Evolutionary conservation across 345 rosid species (phyloP).

Genomic region (Sapria himalayana): DNA sequence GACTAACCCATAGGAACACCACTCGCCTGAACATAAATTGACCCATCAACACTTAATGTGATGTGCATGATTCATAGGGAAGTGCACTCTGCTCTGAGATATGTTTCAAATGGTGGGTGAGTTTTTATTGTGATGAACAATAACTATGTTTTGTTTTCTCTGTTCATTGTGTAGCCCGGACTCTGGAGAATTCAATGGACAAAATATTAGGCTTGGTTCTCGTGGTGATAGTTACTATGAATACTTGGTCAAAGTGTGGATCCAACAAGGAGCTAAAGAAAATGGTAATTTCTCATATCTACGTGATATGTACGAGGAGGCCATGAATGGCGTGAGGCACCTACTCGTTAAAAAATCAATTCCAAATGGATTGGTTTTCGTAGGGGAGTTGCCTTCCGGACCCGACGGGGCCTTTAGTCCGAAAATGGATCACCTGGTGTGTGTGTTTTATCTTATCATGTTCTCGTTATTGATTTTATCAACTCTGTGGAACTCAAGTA

Average conservation of each 20-base stretch:
- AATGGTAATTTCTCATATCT: conserved; percentile 39
- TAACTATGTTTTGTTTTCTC: background rate
- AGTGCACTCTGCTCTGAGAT: no score
- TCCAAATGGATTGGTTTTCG: conserved; percentile 71
- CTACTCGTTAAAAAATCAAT: conserved; percentile 63
- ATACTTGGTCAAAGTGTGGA: conserved; percentile 88
- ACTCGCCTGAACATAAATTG: no score
- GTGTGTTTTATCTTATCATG: no score
- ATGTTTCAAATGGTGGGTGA: no score
- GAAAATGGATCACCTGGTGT: conserved; percentile 99
- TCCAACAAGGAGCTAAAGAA: conserved; percentile 41
- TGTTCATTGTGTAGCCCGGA: conserved; percentile 42
- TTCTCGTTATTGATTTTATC: no score
- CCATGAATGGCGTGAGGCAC: conserved; percentile 86
- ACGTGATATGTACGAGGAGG: conserved; percentile 74
- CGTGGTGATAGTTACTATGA: conserved; percentile 99
- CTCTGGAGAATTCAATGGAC: conserved; percentile 68
- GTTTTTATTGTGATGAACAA: no score
- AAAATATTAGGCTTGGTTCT: conserved; percentile 89
- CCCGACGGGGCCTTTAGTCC: conserved; percentile 61
- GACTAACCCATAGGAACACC: no score
- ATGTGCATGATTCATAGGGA: no score
- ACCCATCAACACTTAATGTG: no score
- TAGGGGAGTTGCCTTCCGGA: conserved; percentile 88
- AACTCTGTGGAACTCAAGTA: no score